Base-by-base conservation (phyloP, 805 yeast species). In the Brettanomyces nanus region DNA sequence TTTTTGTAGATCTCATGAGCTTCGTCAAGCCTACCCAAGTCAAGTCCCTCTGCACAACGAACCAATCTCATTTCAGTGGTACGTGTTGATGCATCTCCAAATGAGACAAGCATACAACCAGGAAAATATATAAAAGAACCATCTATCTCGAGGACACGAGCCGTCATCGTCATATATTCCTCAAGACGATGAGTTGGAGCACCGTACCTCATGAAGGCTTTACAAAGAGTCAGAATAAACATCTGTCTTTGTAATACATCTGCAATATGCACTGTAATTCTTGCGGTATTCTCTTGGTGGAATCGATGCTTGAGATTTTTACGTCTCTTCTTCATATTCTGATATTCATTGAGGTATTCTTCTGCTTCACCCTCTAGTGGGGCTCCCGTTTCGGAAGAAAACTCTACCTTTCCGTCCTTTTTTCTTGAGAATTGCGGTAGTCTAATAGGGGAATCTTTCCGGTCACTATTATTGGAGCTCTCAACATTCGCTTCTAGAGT, bases 101-200 rank as follows among this genome's bases (percentile, higher is more conserved):
- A 90, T 0, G 96, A 83, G 9, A 85, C 78, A 45, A 90, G 75
- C 96, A 90, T 90, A 53, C 95, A 84, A 1, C 97, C 97, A 0
- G 97, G 97, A 40, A 90, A 71, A 55, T 90, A 90, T 38, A 90
- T 68, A 48, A 85, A 89, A 48, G 89, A 95, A 0, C 94, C 95
- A 56, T 90, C 96, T 35, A 90, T 85, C 56, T 87, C 97, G 41
- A 90, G 66, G 2, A 90, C 95, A 39, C 95, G 69, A 13, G 95
- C 81, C 1, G 97, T 89, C 87, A 85, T 81, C 20, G 80, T 72
- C 82, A 90, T 75, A 58, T 87, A 89, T 52, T 90, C 97, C 57
- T 90, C 97, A 37, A 90, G 61, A 52, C 97, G 71, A 58, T 90
- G 97, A 1, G 95, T 87, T 1, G 97, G 97, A 0, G 97, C 97